Base-by-base conservation (phyloP, 176 grass and related monocot species). In the Canna indica region DNA sequence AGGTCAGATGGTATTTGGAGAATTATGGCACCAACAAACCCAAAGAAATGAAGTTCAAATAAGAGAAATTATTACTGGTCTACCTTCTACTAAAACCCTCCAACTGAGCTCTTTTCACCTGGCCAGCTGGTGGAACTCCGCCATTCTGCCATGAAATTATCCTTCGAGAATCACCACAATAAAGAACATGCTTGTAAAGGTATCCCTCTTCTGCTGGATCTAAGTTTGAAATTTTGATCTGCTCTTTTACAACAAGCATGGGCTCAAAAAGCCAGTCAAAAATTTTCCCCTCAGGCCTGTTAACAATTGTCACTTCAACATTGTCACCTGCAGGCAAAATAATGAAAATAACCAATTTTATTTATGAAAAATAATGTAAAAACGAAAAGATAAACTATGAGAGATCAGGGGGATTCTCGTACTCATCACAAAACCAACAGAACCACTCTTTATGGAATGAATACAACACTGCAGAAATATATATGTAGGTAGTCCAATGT, bases 181-280 rank as follows among this genome's bases (percentile, higher is more conserved):
- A 76, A 66, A 76, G 73, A 65, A 31, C 60, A 42, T 65, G 45
- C 44, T 76, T 76, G 30, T 48, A 50, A 63, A 76, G 60, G 47
- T 76, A 66, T 26, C 45, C 59, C 42, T 76, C 59, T 65, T 76
- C 73, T 26, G 18, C 33, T 65, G 60, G 45, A 18, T 66, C 22
- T 25, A 76, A 45, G 20, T 76, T 46, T 66, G 42, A 17, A 13
- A 41, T 44, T 36, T 29, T 66, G 26, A 76, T 65, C 30, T 76
- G 73, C 45, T 76, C 60, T 66, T 76, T 76, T 28, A 76, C 16
- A 35, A 65, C 3, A 66, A 50, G 59, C 73, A 76, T 76, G 30
- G 73, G 73, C 59, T 76, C 73, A 38, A 76, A 76, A 76, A 76
- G 20, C 73, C 73, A 76, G 59, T 76, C 73, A 50, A 76, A 76